Base-by-base conservation (phyloP, 495 filamentous ascomycete genomes). In the Jackrogersella multiformis region DNA sequence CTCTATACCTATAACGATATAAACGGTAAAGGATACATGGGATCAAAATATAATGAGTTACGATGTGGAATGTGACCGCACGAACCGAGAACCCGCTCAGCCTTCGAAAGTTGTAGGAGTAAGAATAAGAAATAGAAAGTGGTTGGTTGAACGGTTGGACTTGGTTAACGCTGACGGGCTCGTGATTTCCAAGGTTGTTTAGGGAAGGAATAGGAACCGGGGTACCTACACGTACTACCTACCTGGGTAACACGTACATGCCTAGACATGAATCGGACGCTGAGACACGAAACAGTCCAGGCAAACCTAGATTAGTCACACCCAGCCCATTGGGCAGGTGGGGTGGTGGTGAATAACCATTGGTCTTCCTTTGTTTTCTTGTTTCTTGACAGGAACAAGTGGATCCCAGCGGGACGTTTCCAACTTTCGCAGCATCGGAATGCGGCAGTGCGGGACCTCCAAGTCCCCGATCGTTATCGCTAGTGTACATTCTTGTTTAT, bases 41-140 rank as follows among this genome's bases (percentile, higher is more conserved):
- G 54, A 68, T 39, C 2, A 28, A 51, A 55, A 46, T n/a, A 26
- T n/a, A 32, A 55, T 13, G 5, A 4, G 10, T 13, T 46, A 38
- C 23, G 55, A 30, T 48, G 45, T 54, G n/a, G 35, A 41, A 38
- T 30, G 30, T 18, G 41, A 26, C 20, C 23, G 38, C 10, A 56
- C 24, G 58, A 51, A 68, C 69, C 61, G 69, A 72, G 69, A 69
- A 57, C 69, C 69, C 54, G 69, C 69, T 69, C 65, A 69, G 69
- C 56, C 69, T 61, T 62, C 26, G 26, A 30, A 66, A 30, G 23
- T 26, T 58, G 68, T 38, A 13, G 60, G 4, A 30, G n/a, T 20
- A 16, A 35, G n/a, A 36, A 28, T 0, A 20, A 44, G 16, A 15
- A 28, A 51, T 35, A 18, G 20, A 39, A 26, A 41, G 10, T n/a